These are phyloP conservation scores for Zymoseptoria passerinii DNA, from an alignment of 2,329 filamentous ascomycete species.

Conservation along the genomic window DNA sequence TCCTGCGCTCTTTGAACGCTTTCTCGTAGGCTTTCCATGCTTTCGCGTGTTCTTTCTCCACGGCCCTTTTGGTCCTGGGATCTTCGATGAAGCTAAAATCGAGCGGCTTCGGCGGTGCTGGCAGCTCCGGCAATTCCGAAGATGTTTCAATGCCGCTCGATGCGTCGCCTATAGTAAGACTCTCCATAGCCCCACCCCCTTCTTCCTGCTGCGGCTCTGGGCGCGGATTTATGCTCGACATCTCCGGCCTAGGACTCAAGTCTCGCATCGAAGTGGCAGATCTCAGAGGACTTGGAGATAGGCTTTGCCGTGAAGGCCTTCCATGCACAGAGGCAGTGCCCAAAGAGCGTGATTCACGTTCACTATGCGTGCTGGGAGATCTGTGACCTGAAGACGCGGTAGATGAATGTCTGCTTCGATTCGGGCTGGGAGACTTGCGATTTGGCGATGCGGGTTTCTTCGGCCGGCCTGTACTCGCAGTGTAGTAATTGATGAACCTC, in stretches of 20 bases:
- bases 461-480: constrained; percentile 65
- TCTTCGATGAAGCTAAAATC: constrained; percentile 53
- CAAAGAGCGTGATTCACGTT: background rate
- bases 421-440: constrained; percentile 7
- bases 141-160: background rate
- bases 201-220: constrained; percentile 2
- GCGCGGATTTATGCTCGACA: background rate
- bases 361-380: background rate
- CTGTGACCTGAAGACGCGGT: background rate
- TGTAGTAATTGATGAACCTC: constrained; percentile 85
- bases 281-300: background rate
- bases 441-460: constrained; percentile 46
- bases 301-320: background rate
- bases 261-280: background rate
- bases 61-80: constrained; percentile 57
- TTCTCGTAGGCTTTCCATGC: constrained; percentile 57
- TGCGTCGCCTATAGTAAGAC: constrained; percentile 10
- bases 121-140: constrained; percentile 41
- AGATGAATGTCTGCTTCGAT: constrained; percentile 6
- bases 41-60: constrained; percentile 59
- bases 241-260: background rate
- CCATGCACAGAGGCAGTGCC: background rate
- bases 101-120: constrained; percentile 43
- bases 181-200: constrained; percentile 18
- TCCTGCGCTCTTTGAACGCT: constrained; percentile 58